Evolutionary conservation across 2,329 filamentous ascomycete species (phyloP).

Genomic region (Trichocomaceae sp.): DNA sequence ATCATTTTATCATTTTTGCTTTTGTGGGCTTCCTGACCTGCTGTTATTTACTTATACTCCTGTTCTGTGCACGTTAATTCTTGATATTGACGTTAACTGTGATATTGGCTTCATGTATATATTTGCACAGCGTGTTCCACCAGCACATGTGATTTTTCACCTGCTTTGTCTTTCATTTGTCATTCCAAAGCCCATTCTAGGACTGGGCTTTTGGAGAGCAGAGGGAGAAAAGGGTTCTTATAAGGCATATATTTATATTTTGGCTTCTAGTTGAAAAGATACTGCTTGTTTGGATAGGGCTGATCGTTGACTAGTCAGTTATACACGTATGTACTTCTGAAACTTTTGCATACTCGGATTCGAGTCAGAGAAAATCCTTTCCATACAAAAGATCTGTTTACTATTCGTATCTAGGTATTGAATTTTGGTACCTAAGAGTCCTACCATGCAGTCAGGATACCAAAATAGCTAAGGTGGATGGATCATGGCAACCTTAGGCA

Average conservation of each 20-base stretch:
- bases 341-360: not conserved
- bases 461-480: too few relatives aligned
- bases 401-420: too few relatives aligned
- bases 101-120: conserved; percentile 2
- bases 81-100: not conserved
- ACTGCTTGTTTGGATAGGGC: not conserved
- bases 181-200: not conserved
- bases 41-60: not conserved
- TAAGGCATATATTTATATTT: not conserved
- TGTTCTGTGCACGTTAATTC: not conserved
- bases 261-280: not conserved
- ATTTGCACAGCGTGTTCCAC: not conserved
- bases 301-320: not conserved
- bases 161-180: not conserved
- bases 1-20: not conserved
- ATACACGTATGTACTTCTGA: not conserved
- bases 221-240: not conserved
- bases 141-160: not conserved
- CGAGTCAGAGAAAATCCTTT: not conserved
- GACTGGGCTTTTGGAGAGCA: not conserved
- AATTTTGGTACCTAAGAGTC: not conserved
- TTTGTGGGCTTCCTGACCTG: not conserved
- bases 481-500: not conserved
- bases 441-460: not conserved
- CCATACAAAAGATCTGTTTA: too few relatives aligned